These are phyloP conservation scores for Apiospora pterosperma DNA, from an alignment of 2,329 filamentous ascomycete genomes.

Conservation along the genomic window DNA sequence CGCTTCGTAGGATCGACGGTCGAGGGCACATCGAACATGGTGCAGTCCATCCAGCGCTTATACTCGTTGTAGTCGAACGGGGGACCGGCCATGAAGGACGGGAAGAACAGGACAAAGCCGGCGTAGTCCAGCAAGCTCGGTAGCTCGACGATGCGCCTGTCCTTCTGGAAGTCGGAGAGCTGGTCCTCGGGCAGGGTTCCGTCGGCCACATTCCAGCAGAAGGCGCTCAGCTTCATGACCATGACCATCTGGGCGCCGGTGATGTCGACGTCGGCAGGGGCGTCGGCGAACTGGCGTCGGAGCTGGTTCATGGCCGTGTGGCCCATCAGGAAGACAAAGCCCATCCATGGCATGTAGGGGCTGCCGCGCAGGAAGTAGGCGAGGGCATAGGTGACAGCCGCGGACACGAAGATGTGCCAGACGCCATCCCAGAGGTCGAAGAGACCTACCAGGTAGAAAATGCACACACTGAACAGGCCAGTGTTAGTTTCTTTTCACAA, in stretches of 20 bases:
- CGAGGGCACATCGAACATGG: conserved; percentile 85
- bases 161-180: conserved; percentile 83
- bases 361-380: conserved; percentile 74
- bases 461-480: conserved; percentile 55
- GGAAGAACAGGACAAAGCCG: conserved; percentile 95
- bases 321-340: conserved; percentile 89
- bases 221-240: conserved; percentile 94
- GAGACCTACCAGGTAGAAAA: conserved; percentile 91
- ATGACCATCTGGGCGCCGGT: conserved; percentile 97
- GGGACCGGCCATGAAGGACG: conserved; percentile 81
- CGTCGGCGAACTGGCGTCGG: conserved; percentile 67
- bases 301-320: conserved; percentile 94
- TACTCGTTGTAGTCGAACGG: conserved; percentile 96
- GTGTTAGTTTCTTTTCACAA: neutral
- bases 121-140: conserved; percentile 77
- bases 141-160: conserved; percentile 71
- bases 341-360: conserved; percentile 96
- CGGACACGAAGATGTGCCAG: conserved; percentile 74
- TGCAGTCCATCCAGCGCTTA: conserved; percentile 84
- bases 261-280: conserved; percentile 72
- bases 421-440: conserved; percentile 90
- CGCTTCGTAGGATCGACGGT: conserved; percentile 81
- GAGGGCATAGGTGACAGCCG: conserved; percentile 77
- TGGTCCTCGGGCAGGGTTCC: conserved; percentile 75
- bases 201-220: conserved; percentile 98